Evolutionary conservation across 306 rosid genomes (phyloP).

Genomic region (Castanea sativa): DNA sequence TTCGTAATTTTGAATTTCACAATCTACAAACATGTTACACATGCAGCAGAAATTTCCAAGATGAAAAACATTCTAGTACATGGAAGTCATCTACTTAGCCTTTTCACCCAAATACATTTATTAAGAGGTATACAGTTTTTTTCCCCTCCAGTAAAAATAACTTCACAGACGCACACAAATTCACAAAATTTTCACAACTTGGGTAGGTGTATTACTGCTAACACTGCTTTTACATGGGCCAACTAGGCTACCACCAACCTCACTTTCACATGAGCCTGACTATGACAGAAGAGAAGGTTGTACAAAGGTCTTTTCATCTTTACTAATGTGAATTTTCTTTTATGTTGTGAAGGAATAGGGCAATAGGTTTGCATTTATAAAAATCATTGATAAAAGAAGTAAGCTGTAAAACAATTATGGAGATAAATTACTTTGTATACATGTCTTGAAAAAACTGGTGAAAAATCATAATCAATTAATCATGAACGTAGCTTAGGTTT

Average conservation of each 20-base stretch:
- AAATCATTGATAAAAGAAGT: not conserved
- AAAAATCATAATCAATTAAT: not conserved
- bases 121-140: too few relatives aligned
- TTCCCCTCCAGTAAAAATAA: too few relatives aligned
- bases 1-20: not conserved
- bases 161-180: too few relatives aligned
- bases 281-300: not conserved
- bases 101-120: not conserved
- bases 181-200: too few relatives aligned
- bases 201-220: too few relatives aligned
- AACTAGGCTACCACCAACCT: too few relatives aligned
- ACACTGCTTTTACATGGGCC: too few relatives aligned
- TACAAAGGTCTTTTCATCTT: not conserved
- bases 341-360: not conserved
- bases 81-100: not conserved
- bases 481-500: not conserved
- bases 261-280: too few relatives aligned
- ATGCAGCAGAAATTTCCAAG: not conserved
- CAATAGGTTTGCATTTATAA: not conserved
- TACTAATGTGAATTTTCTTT: not conserved
- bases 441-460: not conserved
- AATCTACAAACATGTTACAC: not conserved
- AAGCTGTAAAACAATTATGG: not conserved
- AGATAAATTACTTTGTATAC: not conserved
- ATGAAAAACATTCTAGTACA: not conserved